Conservation (phyloP, 2,329 filamentous ascomycete species). For the Ophiostoma australiae region DNA sequence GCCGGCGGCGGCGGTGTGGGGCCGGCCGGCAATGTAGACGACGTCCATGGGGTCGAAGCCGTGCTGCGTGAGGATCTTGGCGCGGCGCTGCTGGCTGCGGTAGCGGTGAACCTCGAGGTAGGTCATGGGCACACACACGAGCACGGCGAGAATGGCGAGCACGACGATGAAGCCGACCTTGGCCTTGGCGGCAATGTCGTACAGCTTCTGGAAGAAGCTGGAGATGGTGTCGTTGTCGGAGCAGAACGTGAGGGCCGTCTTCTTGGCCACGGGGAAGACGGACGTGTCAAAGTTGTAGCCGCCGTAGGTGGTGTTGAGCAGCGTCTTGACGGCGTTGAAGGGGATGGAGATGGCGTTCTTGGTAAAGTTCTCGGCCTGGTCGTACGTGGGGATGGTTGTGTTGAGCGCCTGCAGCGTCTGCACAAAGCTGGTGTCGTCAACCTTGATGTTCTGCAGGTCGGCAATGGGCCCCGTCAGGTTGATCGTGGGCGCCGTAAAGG, state of each 20-base stretch:
- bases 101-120: constrained; percentile 75
- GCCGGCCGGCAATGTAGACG: constrained; percentile 79
- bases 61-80: constrained; percentile 54
- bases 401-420: constrained; percentile 68
- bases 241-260: constrained; percentile 81
- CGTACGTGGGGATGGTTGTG: constrained; percentile 73
- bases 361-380: constrained; percentile 76
- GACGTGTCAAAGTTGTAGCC: constrained; percentile 73
- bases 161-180: constrained; percentile 73
- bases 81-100: constrained; percentile 65
- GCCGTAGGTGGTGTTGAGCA: constrained; percentile 66
- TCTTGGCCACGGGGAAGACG: constrained; percentile 76
- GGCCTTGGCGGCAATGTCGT: constrained; percentile 60
- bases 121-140: constrained; percentile 66
- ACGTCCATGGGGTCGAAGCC: constrained; percentile 79
- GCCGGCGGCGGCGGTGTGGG: constrained; percentile 67
- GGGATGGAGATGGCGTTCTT: constrained; percentile 68
- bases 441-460: constrained; percentile 63
- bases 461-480: constrained; percentile 62
- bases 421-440: constrained; percentile 63
- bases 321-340: constrained; percentile 71
- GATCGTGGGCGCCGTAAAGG: constrained; percentile 41
- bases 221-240: constrained; percentile 76
- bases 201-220: constrained; percentile 73
- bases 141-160: constrained; percentile 49